Evolutionary conservation across 495 filamentous ascomycete species (phyloP).

Genomic region (Annulohypoxylon nitens): DNA sequence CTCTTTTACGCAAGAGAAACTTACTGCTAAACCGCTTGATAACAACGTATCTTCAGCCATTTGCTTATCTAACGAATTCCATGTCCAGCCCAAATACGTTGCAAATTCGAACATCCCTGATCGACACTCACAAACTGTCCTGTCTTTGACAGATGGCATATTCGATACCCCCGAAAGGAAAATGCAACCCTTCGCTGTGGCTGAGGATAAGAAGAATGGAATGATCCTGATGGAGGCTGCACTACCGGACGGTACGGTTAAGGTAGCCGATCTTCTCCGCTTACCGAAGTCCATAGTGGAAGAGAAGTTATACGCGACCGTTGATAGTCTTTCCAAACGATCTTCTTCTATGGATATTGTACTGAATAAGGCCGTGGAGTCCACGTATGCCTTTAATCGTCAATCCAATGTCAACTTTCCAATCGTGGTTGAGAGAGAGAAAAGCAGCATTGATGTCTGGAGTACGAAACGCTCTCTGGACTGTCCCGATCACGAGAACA

Average conservation of each 20-base stretch:
- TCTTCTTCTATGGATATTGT: not conserved
- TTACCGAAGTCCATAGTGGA: not conserved
- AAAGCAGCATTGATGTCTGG: not conserved
- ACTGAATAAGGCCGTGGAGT: not conserved
- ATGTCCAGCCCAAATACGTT: no score
- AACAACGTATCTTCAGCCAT: no score
- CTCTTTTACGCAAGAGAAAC: no score
- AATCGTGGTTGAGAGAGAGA: not conserved
- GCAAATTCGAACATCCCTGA: no score
- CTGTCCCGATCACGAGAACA: not conserved
- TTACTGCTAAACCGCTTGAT: no score
- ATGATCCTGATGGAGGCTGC: not conserved
- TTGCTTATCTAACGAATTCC: no score
- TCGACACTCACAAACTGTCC: no score
- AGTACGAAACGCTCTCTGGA: not conserved
- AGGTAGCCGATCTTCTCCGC: not conserved
- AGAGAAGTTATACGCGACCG: not conserved
- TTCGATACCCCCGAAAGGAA: no score
- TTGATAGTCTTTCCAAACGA: not conserved
- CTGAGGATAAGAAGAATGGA: not conserved
- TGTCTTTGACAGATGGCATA: no score
- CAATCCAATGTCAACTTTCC: not conserved
- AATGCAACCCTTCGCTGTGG: not conserved
- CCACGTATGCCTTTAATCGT: not conserved
- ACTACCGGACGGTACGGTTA: not conserved